A percentile compares a stretch with the other conserved stretches of the same genome.
Conservation (phyloP, 345 rosid species). For the Pugionium cornutum region DNA sequence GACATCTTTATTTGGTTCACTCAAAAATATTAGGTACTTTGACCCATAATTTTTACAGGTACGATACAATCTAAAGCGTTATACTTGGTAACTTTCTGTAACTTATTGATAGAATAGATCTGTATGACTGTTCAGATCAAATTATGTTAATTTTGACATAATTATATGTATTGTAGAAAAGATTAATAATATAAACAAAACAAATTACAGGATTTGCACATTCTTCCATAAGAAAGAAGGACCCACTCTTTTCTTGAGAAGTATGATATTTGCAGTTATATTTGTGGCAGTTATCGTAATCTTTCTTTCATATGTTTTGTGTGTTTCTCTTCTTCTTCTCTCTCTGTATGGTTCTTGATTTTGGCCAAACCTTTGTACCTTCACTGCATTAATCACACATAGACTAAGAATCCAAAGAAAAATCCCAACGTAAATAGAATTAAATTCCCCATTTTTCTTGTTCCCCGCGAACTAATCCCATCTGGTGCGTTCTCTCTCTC, state of each 20-base stretch:
- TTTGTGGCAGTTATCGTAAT: slow-evolving; percentile 43
- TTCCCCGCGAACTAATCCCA: slow-evolving; percentile 20
- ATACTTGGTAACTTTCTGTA: not conserved
- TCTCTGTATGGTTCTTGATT: slow-evolving; percentile 31
- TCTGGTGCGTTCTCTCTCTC: not conserved
- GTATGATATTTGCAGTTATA: slow-evolving; percentile 40
- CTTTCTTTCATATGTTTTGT: slow-evolving; percentile 33
- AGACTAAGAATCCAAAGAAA: not conserved
- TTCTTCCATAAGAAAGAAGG: slow-evolving; percentile 34
- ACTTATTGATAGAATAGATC: not conserved
- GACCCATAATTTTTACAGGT: no score
- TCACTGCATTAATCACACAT: slow-evolving; percentile 28
- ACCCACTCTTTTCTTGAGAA: slow-evolving; percentile 30
- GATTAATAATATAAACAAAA: no score
- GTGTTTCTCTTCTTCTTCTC: slow-evolving; percentile 17
- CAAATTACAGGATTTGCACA: slow-evolving; percentile 32
- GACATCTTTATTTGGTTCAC: not conserved
- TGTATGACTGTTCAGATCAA: not conserved
- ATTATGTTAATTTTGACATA: not conserved
- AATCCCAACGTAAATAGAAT: slow-evolving; percentile 22
- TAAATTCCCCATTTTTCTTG: slow-evolving; percentile 10
- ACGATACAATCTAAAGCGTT: no score
- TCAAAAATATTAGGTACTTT: no score
- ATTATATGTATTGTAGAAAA: not conserved
- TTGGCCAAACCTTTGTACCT: slow-evolving; percentile 21